Evolutionary conservation across 1,284 basidiomycete genomes (phyloP).

Genomic region (Pholiota adiposa): DNA sequence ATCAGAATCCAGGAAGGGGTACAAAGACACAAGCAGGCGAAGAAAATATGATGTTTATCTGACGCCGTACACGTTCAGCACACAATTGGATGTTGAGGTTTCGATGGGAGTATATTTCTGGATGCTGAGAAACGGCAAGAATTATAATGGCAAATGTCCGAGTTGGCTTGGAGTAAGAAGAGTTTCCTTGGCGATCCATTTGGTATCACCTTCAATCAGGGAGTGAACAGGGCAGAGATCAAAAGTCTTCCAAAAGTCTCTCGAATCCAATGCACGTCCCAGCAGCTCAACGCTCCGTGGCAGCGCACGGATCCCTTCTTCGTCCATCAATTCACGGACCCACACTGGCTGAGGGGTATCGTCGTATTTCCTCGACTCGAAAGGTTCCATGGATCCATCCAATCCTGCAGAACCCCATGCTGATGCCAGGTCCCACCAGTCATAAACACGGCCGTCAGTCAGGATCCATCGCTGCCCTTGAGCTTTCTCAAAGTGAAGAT

Average conservation of each 20-base stretch:
- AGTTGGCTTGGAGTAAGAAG: too few species aligned
- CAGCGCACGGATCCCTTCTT: constrained; percentile 53
- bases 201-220: constrained; percentile 27
- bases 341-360: constrained; percentile 44
- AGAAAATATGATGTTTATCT: background rate
- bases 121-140: background rate
- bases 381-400: background rate
- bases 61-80: background rate
- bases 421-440: constrained; percentile 71
- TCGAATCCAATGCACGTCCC: constrained; percentile 59
- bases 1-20: background rate
- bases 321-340: constrained; percentile 63
- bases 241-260: constrained; percentile 60
- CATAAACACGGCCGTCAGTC: constrained; percentile 62
- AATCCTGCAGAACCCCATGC: constrained; percentile 45
- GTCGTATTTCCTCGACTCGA: constrained; percentile 12
- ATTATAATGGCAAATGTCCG: background rate
- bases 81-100: background rate
- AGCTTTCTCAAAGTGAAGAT: constrained; percentile 44
- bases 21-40: background rate
- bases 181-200: too few species aligned
- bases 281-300: constrained; percentile 52
- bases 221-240: constrained; percentile 38
- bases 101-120: background rate
- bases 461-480: constrained; percentile 59